phyloP scores from a whole-genome alignment of 140 eudicot species.

The Stevia rebaudiana region DNA sequence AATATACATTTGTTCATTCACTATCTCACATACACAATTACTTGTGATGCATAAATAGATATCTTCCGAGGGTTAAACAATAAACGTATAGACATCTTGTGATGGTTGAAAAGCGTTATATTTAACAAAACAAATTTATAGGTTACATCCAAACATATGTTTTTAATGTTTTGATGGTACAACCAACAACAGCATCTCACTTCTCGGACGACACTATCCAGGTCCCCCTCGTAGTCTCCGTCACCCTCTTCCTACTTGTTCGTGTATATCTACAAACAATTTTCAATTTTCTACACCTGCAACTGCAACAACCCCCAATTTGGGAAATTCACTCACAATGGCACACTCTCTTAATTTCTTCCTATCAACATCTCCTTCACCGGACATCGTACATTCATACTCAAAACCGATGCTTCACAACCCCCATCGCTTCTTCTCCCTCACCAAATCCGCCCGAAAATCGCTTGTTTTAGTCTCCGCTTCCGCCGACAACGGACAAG shows the following conservation, averaged over 20 bases:
- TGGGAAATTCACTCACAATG: conserved; percentile 16
- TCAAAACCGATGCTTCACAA: conserved; percentile 22
- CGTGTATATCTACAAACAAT: no score
- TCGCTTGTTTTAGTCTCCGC: conserved; percentile 1
- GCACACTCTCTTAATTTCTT: conserved; percentile 53
- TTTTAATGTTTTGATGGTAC: no score
- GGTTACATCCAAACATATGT: no score
- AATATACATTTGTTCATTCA: no score
- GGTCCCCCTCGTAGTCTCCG: background rate
- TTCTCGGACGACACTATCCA: background rate
- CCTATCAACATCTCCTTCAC: conserved; percentile 40
- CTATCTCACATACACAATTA: no score
- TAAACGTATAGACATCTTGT: no score
- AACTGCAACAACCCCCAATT: background rate
- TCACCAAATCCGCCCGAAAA: conserved; percentile 13
- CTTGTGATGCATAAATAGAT: no score
- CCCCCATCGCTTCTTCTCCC: conserved; percentile 23
- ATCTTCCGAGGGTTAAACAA: no score
- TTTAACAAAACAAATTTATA: no score
- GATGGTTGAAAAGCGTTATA: no score
- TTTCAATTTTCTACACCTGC: background rate
- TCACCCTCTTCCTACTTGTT: background rate
- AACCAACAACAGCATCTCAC: no score
- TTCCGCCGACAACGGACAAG: conserved; percentile 23
- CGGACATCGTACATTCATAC: conserved; percentile 17